Evolutionary conservation across 441 rosid genomes (phyloP), one percentile per base, ranked within the genome.

Genomic region (Eruca vesicaria): DNA sequence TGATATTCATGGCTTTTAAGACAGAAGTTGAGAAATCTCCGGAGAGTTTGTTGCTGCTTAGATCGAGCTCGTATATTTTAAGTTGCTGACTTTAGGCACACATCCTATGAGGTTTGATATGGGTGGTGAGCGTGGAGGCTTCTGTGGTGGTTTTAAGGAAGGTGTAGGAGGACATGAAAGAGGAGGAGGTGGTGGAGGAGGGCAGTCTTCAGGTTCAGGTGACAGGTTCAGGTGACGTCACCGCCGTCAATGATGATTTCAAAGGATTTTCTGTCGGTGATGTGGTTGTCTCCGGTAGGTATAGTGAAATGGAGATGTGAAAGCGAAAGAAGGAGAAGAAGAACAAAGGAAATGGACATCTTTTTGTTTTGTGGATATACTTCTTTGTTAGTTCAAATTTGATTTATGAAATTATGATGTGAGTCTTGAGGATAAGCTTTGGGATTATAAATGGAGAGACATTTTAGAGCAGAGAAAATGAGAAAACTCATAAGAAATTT

Each of bases 61-160:
- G 82, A 68, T 94, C 97, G 68, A 94, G 84, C 88, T 90, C 95
- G 70, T 86, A 92, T 16, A 92, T 11, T 76, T 85, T 43, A 94
- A 90, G 61, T 84, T 82, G 68, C 84, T 79, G 15, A 94, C 70
- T 23, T 76, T 72, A 0, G 97, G 86, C 58, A 94, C 64, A 14
- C 83, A 63, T 6, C 97, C 98, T 0, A 81, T 19, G 61, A 94
- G 91, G 59, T 76, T 79, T n/a, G n/a, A n/a, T n/a, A n/a, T n/a
- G n/a, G n/a, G 4, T 5, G 32, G 32, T 5, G 7, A 3, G 1
- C 26, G 32, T 29, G 32, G 32, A 29, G 5, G 7, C 3, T n/a
- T n/a, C n/a, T 23, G 26, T 23, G 26, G 26, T 23, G 33, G 9
- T 6, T 12, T 26, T 6, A 31, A 3, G 28, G 10, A 5, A 7